These are phyloP conservation scores for Rosa hybrid DNA, from an alignment of 331 rosid genomes.

Conservation along the genomic window DNA sequence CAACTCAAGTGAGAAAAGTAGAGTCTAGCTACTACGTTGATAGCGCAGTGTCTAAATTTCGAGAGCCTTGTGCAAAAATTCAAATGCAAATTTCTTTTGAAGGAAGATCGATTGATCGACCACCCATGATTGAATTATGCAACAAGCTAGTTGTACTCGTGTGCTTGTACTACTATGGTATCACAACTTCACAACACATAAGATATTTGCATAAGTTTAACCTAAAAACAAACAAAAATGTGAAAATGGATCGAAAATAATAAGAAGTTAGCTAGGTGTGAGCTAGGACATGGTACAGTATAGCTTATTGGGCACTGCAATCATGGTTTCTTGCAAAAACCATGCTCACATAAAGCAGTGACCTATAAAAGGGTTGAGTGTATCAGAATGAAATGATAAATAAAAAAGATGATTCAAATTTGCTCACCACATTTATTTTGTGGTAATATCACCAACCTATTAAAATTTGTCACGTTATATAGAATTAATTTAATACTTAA, in stretches of 20 bases:
- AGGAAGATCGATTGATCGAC: no score
- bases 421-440: no score
- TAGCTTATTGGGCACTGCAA: background rate
- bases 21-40: no score
- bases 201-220: background rate
- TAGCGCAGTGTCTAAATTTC: no score
- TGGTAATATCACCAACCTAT: no score
- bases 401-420: background rate
- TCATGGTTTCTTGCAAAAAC: slow-evolving; percentile 4
- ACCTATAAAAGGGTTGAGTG: background rate
- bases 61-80: no score
- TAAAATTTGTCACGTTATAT: no score
- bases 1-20: no score
- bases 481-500: no score
- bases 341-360: slow-evolving; percentile 2
- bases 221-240: background rate
- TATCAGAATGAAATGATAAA: background rate
- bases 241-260: background rate
- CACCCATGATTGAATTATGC: background rate
- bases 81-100: no score
- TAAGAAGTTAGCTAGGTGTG: background rate
- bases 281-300: background rate
- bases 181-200: background rate
- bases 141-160: no score
- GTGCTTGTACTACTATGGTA: background rate